A percentile compares a stretch with the other conserved stretches of the same genome.
Conservation (phyloP, 768 basidiomycete genomes). For the Boletus eberwhitei region DNA sequence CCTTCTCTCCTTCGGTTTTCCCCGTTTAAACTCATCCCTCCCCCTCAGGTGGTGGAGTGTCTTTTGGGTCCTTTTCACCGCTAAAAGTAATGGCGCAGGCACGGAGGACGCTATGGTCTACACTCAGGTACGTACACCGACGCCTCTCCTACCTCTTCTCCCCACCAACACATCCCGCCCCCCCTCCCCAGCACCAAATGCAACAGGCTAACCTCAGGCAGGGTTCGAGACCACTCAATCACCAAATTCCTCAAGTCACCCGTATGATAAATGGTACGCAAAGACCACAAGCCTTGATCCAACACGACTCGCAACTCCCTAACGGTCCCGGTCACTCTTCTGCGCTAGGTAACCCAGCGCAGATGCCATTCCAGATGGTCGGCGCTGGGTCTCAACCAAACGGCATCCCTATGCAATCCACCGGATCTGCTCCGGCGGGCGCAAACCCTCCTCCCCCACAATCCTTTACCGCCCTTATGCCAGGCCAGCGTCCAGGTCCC, state of each 20-base stretch:
- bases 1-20: neutral
- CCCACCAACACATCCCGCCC: conserved; percentile 6
- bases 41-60: conserved; percentile 79
- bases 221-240: conserved; percentile 21
- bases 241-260: conserved; percentile 26
- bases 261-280: conserved; percentile 36
- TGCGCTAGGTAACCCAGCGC: conserved; percentile 18
- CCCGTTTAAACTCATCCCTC: neutral
- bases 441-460: conserved; percentile 31
- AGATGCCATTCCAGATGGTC: conserved; percentile 26
- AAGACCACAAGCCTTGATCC: conserved; percentile 13
- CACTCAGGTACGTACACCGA: conserved; percentile 50
- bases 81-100: conserved; percentile 65
- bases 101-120: conserved; percentile 73
- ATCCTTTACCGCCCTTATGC: conserved; percentile 34
- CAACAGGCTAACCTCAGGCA: conserved; percentile 35
- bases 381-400: conserved; percentile 41
- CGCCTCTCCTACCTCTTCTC: conserved; percentile 1
- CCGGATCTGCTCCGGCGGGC: conserved; percentile 25
- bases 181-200: conserved; percentile 34
- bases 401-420: conserved; percentile 38
- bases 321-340: conserved; percentile 24
- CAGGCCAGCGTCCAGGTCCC: conserved; percentile 30
- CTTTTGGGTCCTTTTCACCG: conserved; percentile 82
- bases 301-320: conserved; percentile 21